Evolutionary conservation across 257 asterid genomes (phyloP), one percentile per base, ranked within the genome.

Genomic region (Eucommia ulmoides): DNA sequence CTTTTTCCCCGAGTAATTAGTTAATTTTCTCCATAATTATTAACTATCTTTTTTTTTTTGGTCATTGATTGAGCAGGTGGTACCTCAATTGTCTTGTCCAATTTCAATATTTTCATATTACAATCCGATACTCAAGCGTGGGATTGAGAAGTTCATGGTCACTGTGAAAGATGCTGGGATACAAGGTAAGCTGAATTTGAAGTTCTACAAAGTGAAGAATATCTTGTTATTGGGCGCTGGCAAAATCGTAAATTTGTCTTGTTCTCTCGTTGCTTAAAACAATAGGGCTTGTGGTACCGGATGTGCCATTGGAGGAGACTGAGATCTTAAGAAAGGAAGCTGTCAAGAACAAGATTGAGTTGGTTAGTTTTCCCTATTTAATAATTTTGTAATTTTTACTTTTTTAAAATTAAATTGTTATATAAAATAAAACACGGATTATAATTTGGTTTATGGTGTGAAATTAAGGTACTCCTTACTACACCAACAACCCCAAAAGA

Each of bases 251-350:
- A n/a, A n/a, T n/a, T n/a, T n/a, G n/a, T n/a, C n/a, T n/a, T n/a
- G n/a, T n/a, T n/a, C n/a, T n/a, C n/a, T n/a, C n/a, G n/a, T n/a
- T n/a, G n/a, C n/a, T n/a, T n/a, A n/a, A n/a, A n/a, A n/a, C n/a
- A n/a, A 58, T 77, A 83, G 96, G 96, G 53, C 87, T 87, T 45
- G 83, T 87, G 49, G 96, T 87, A 59, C 96, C 94, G 5, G 96
- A 87, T 49, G 84, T 83, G 42, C 96, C 96, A 60, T 72, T 87
- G 24, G 96, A 87, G 68, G 96, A 87, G 79, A 78, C 94, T 14
- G 81, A 69, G 53, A 68, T 66, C n/a, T 73, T 87, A 74, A 87
- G 94, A 62, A 83, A 65, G 67, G 94, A 80, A 74, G 93, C 96
- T 55, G 52, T 52, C 26, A 68, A 63, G 29, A 58, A 76, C 54